Percentiles rank a stretch among this genome's conserved stretches.
Conservation (phyloP, 495 filamentous ascomycete species). For the Lasiosphaeria ovina region DNA sequence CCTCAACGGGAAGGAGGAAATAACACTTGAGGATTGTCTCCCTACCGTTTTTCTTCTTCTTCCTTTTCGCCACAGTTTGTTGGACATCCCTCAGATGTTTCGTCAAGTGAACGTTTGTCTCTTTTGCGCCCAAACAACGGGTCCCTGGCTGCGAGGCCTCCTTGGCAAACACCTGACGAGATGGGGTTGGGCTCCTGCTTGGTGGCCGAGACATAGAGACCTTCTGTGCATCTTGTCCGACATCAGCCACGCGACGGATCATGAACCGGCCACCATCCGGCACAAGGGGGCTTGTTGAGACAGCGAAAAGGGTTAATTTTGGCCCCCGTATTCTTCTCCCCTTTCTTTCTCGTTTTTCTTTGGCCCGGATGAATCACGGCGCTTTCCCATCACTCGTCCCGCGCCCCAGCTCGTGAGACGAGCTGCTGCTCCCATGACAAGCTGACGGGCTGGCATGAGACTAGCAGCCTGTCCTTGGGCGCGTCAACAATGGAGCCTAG, state of each 20-base stretch:
- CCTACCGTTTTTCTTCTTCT: neutral
- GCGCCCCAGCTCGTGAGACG: slow-evolving; percentile 18
- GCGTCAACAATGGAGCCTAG: slow-evolving; percentile 17
- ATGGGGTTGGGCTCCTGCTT: slow-evolving; percentile 9
- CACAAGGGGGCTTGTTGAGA: neutral
- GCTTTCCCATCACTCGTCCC: slow-evolving; percentile 4
- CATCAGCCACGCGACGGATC: slow-evolving; percentile 13
- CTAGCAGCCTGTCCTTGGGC: slow-evolving; percentile 19
- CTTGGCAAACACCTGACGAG: neutral
- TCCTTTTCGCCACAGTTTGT: neutral
- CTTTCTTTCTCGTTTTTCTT: slow-evolving; percentile 5
- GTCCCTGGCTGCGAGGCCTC: slow-evolving; percentile 6
- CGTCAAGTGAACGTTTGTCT: neutral
- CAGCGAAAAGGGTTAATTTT: neutral
- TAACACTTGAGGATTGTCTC: no score
- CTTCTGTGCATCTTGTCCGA: slow-evolving; percentile 18
- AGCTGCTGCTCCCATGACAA: slow-evolving; percentile 20
- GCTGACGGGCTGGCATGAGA: slow-evolving; percentile 17
- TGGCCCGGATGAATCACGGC: slow-evolving; percentile 5
- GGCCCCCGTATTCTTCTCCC: neutral
- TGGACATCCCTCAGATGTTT: neutral
- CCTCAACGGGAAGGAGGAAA: no score
- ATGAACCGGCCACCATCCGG: slow-evolving; percentile 6
- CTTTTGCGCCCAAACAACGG: neutral
- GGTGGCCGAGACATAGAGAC: slow-evolving; percentile 11